These are phyloP conservation scores for Candida sojae DNA, from an alignment of 1,139 yeast genomes.

Conservation along the genomic window DNA sequence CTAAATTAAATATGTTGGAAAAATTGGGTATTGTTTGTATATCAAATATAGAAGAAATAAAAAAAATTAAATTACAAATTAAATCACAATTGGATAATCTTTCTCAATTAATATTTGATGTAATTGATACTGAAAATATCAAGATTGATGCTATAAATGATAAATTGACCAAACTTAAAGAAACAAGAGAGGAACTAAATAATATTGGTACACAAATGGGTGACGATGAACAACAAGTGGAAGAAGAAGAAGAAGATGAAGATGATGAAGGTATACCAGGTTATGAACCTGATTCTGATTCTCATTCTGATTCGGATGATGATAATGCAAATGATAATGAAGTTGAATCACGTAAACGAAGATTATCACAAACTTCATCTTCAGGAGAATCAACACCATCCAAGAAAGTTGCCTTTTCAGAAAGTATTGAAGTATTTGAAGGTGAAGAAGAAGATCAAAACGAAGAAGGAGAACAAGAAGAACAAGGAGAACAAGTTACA, in stretches of 20 bases:
- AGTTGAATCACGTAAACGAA: conserved; percentile 18
- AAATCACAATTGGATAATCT: conserved; percentile 45
- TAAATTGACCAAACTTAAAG: conserved; percentile 34
- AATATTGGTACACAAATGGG: conserved; percentile 18
- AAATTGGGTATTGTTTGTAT: conserved; percentile 40
- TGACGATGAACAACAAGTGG: conserved; percentile 15
- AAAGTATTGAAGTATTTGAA: conserved; percentile 47
- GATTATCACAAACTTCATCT: conserved; percentile 20
- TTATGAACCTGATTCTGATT: conserved; percentile 21
- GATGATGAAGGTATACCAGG: conserved; percentile 14
- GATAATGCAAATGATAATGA: conserved; percentile 19
- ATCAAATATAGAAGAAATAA: conserved; percentile 37
- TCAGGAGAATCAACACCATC: conserved; percentile 33
- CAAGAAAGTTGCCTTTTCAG: conserved; percentile 48
- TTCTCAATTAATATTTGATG: conserved; percentile 40
- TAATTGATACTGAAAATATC: conserved; percentile 44
- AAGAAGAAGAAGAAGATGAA: conserved; percentile 17
- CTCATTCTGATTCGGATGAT: conserved; percentile 26
- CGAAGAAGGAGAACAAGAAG: conserved; percentile 20
- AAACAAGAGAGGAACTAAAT: conserved; percentile 48
- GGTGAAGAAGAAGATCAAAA: conserved; percentile 36
- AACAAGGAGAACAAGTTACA: conserved; percentile 14
- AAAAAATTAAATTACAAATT: conserved; percentile 40
- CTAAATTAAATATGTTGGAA: conserved; percentile 47
- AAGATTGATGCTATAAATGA: conserved; percentile 44